Conservation (phyloP, 306 rosid genomes). For the Prinsepia uniflora region DNA sequence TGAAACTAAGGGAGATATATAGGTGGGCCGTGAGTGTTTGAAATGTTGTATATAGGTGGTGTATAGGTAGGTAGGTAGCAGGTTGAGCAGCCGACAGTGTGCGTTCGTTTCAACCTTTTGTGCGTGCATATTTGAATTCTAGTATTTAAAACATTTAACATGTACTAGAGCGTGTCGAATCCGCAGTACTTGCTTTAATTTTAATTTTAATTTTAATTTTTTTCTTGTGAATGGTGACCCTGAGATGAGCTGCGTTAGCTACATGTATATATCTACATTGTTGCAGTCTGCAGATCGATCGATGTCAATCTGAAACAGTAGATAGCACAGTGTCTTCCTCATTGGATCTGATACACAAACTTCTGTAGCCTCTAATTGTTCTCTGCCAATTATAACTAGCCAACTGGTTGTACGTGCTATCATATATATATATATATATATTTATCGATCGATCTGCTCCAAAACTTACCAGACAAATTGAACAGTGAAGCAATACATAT, state of each 20-base stretch:
- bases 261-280: background rate
- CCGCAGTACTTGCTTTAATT: conserved; percentile 18
- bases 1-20: too few species aligned
- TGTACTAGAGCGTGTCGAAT: conserved; percentile 33
- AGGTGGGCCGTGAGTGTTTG: too few species aligned
- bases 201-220: background rate
- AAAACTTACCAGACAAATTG: conserved; percentile 39
- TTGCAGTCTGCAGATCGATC: background rate
- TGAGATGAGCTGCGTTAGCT: too few species aligned
- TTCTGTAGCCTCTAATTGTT: background rate
- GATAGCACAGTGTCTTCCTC: conserved; percentile 26
- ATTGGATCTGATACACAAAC: conserved; percentile 40
- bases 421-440: too few species aligned
- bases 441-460: background rate
- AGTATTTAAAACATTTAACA: conserved; percentile 56
- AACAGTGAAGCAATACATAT: conserved; percentile 20
- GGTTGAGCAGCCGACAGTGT: conserved; percentile 16
- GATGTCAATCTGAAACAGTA: conserved; percentile 39
- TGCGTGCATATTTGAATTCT: conserved; percentile 35
- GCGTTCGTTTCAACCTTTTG: conserved; percentile 30
- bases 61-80: too few species aligned
- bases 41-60: too few species aligned
- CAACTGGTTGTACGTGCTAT: background rate
- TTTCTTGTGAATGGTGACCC: background rate
- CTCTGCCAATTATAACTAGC: background rate